These are phyloP conservation scores for Mortierella sp. DNA, from an alignment of 371 early-diverging fungal genomes.

Conservation along the genomic window DNA sequence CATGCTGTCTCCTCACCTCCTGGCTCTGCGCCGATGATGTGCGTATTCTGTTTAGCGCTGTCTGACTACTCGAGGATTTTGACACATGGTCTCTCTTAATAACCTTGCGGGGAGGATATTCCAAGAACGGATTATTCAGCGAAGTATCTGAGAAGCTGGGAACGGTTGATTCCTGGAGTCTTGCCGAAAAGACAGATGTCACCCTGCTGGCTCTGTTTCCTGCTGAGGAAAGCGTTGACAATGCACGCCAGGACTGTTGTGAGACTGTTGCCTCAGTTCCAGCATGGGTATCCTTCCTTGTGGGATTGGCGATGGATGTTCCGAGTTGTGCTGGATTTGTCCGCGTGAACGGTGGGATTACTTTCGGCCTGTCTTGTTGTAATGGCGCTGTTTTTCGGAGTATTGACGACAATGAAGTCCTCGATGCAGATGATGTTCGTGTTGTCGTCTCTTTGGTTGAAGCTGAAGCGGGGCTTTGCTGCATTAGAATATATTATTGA, in stretches of 20 bases:
- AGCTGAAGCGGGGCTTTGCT: no score
- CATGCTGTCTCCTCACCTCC: neutral
- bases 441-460: no score
- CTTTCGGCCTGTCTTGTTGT: neutral
- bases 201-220: neutral
- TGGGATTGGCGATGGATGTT: neutral
- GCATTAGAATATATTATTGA: no score
- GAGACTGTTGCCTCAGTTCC: neutral
- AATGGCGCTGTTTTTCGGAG: no score
- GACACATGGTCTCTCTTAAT: neutral
- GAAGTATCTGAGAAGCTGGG: neutral
- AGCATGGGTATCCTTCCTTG: neutral
- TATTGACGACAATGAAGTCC: no score
- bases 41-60: neutral
- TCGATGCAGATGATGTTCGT: no score
- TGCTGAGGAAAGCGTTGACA: neutral
- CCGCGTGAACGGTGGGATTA: neutral
- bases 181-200: neutral
- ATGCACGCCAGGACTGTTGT: neutral
- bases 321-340: no score
- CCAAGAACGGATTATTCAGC: constrained; percentile 8
- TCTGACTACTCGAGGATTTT: neutral
- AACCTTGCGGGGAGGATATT: constrained; percentile 9
- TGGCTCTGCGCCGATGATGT: no score
- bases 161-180: no score